A percentile compares a stretch with the other conserved stretches of the same genome.
Evolutionary conservation across 768 basidiomycete genomes (phyloP).

Genomic region (Guyanaporus albipodus): DNA sequence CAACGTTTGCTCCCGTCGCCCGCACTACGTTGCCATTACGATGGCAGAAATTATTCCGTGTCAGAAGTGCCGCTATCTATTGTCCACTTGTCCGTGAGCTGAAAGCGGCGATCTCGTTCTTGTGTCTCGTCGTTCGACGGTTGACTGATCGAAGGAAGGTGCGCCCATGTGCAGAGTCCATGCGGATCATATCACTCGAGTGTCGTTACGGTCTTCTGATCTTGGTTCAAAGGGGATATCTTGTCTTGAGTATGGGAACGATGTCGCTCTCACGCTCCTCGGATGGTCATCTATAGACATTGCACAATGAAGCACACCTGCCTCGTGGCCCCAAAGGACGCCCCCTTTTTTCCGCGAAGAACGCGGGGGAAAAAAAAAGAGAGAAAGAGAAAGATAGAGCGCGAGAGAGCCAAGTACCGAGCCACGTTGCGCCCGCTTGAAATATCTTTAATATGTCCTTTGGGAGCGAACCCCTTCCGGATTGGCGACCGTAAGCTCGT

Average conservation of each 20-base stretch:
- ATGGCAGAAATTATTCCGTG: not conserved
- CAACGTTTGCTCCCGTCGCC: not conserved
- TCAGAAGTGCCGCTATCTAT: not conserved
- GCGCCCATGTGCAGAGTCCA: not conserved
- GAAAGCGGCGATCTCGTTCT: not conserved
- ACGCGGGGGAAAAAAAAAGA: not conserved
- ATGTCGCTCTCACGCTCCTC: conserved; percentile 4
- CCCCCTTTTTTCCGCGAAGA: conserved; percentile 3
- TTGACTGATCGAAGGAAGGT: not conserved
- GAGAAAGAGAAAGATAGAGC: not conserved
- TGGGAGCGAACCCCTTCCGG: not conserved
- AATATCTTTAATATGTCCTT: conserved; percentile 8
- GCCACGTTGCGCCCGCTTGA: conserved; percentile 4
- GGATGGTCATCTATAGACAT: too few species aligned
- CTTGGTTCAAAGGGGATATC: not conserved
- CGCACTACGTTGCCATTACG: not conserved
- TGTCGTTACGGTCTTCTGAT: not conserved
- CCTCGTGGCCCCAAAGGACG: conserved; percentile 10
- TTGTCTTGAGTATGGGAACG: not conserved
- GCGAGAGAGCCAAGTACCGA: not conserved
- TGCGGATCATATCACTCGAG: too few species aligned
- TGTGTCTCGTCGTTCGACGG: not conserved
- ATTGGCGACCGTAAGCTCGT: too few species aligned
- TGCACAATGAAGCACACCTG: not conserved
- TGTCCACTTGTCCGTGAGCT: not conserved